These are phyloP conservation scores for Microdochium nivale DNA, from an alignment of 2,329 filamentous ascomycete genomes.

Conservation along the genomic window DNA sequence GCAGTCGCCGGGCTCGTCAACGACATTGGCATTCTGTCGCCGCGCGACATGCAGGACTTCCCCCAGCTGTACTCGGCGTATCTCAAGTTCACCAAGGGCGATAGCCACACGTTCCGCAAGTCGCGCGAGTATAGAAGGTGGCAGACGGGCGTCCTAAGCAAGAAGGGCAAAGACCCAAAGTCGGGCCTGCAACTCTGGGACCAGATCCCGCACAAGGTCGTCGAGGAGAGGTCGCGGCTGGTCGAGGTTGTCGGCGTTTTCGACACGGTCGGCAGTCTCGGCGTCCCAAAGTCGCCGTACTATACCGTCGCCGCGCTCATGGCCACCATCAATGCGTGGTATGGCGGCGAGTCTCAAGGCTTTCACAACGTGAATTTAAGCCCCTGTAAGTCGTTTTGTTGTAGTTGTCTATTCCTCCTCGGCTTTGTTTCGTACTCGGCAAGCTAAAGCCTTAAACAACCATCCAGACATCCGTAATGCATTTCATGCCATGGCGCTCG, in stretches of 20 bases:
- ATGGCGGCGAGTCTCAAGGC: conserved; percentile 1
- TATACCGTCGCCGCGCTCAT: conserved; percentile 3
- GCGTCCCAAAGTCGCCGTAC: conserved; percentile 15
- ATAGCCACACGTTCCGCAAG: not conserved
- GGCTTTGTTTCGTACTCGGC: not conserved
- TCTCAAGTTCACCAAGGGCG: not conserved
- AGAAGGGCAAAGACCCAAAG: not conserved
- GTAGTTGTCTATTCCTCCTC: not conserved
- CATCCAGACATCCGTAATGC: conserved; percentile 20
- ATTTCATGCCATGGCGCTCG: conserved; percentile 28
- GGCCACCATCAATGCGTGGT: not conserved
- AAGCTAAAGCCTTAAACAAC: not conserved
- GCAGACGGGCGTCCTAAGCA: conserved; percentile 7
- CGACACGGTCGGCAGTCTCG: conserved; percentile 22
- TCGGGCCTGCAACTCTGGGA: not conserved
- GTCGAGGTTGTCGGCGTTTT: conserved; percentile 11
- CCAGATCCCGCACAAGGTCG: not conserved
- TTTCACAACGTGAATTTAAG: conserved; percentile 8
- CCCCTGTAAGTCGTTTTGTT: not conserved
- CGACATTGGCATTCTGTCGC: conserved; percentile 11
- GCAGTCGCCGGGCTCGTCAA: conserved; percentile 27
- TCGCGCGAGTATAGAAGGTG: not conserved
- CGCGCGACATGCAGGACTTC: conserved; percentile 8
- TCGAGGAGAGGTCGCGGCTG: not conserved
- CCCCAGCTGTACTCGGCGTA: not conserved